Base-by-base conservation (phyloP, 164 flowering plant species). In the Stephania japonica region DNA sequence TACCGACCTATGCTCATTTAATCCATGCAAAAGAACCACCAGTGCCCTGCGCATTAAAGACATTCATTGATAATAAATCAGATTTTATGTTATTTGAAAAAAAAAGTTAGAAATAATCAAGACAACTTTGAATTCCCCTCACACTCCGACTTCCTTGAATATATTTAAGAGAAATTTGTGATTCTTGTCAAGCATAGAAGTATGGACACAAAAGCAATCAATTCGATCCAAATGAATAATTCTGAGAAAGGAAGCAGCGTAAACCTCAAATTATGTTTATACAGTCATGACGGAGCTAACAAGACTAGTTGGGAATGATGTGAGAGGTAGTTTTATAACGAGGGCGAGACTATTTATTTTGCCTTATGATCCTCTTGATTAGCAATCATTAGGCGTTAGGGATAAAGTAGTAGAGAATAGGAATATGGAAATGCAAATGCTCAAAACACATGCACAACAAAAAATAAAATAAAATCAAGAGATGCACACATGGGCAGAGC, bases 1-100 rank as follows among this genome's bases (percentile, higher is more conserved):
- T 3, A 77, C 79, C 49, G 70, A 92, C 98, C 98, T 88, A 87
- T 92, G 98, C 83, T 94, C 97, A 70, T 94, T 94, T 25, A 94
- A 84, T 65, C 98, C 98, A 85, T 94, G 98, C 78, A 94, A 43
- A 74, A 94, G 76, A 80, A 91, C 76, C 65, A 92, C 88, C 74
- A 94, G 18, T 42, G 94, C 97, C 85, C 97, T 91, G 83, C 78
- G 84, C 59, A 83, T 59, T 6, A 59, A 59, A 59, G 24, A 59
- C 64, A n/a, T 59, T 59, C 24, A 59, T 59, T 21, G 7, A 59
- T 21, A 59, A 59, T 10, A 59, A 32, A 59, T n/a, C 10, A 59
- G 64, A 3, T 32, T n/a, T 59, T 0, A 7, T n/a, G 23, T 59
- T 5, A 24, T 18, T 4, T 59, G n/a, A n/a, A 19, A 7, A 59